Evolutionary conservation across 352 stramenopile species (phyloP), one percentile per base, ranked within the genome.

Genomic region (Pythium coloratum): DNA sequence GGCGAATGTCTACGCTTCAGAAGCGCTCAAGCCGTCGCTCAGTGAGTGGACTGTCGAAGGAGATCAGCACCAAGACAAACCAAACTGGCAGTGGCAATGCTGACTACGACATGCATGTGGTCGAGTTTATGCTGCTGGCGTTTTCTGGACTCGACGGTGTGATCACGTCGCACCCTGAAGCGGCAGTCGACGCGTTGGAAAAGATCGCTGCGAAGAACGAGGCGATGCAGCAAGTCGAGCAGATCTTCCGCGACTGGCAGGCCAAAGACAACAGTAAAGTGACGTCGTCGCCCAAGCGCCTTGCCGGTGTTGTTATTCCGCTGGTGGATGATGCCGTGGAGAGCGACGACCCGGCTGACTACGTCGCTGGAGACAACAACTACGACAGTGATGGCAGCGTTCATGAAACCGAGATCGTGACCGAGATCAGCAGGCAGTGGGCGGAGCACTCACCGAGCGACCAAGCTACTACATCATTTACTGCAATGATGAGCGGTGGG

Each of bases 201-300:
- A 73, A 74, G 28, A 70, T 77, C n/a, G 53, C 34, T 6, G 46
- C 56, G 0, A 77, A 76, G 30, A 71, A 46, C n/a, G 56, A 71
- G 20, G 71, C 71, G 34, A 75, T 77, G 62, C 47, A 63, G 14
- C 62, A 80, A 34, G 75, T 73, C 9, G 66, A 82, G 44, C 69
- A 80, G 60, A 49, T 79, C 32, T 77, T 82, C 26, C 64, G 49
- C n/a, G 66, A 65, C 47, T 80, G 75, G 75, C 75, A 79, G 36
- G 59, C 60, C n/a, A 72, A 74, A 50, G 71, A 67, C 55, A 55
- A 12, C 6, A 53, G 13, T 20, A 72, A 67, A 33, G 18, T n/a
- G 6, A 30, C 36, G 42, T 57, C 16, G 2, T 59, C 40, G 34
- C 40, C 58, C 13, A 66, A 69, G 40, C 36, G 28, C 24, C 55